Evolutionary conservation across 2,329 filamentous ascomycete genomes (phyloP), one percentile per base, ranked within the genome.

Genomic region (Neoascochyta sp.): DNA sequence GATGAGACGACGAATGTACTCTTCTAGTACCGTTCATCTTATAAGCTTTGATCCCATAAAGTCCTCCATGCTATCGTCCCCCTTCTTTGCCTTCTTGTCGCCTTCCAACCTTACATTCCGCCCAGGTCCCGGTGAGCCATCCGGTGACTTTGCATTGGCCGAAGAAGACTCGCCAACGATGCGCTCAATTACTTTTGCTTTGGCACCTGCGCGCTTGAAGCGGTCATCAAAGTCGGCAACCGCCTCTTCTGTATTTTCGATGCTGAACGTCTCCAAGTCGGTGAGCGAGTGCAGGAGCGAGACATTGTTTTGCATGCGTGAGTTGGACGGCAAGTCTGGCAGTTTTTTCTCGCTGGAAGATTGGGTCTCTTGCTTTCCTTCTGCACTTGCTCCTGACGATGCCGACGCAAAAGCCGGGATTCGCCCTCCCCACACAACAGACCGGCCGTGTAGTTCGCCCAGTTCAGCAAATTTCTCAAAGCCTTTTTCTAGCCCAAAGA

Each of bases 181-280:
- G 38, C 81, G 81, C 61, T 92, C 83, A 24, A 96, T 80, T 25
- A 98, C 75, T 64, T 90, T 94, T 1, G 78, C 76, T 60, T 95
- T 95, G 3, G 83, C 83, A 47, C 80, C 76, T 4, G 88, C 90
- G 43, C 86, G 77, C 65, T 89, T 92, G 21, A 94, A 57, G 9
- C 89, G 74, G 58, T 95, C 86, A 52, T 98, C 92, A 53, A 94
- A 89, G 52, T 95, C 89, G 28, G 83, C 83, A 13, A 98, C 88
- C 1, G 83, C 81, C 25, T 94, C 86, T 56, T 96, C 90, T 4
- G 78, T 83, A 57, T 98, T 98, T 36, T 81, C 74, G 12, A 81
- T 89, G 10, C 81, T 80, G 23, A 95, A 65, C 1, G 80, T 90
- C 4, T 80, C 79, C 0, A 82, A 81, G 58, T 95, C 87, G 3